A percentile compares a stretch with the other conserved stretches of the same genome.
Evolutionary conservation across 2,329 filamentous ascomycete genomes (phyloP).

Genomic region (Paradendryphiella salina): DNA sequence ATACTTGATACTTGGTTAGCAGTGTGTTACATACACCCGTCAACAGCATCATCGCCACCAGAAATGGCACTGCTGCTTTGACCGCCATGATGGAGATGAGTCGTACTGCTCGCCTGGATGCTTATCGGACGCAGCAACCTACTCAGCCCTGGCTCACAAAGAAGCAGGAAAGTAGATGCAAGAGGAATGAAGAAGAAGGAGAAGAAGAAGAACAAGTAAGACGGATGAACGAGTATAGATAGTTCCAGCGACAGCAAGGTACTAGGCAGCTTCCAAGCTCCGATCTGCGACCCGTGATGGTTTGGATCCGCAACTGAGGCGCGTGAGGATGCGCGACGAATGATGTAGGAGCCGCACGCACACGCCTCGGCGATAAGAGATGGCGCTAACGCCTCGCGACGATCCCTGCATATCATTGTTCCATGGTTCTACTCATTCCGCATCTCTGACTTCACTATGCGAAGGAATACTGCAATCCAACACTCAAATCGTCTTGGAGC

Average conservation of each 20-base stretch:
- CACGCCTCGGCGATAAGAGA: constrained; percentile 31
- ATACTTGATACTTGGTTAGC: constrained; percentile 91
- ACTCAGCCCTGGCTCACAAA: constrained; percentile 9
- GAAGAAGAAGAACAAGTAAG: neutral
- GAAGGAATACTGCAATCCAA: too few relatives aligned
- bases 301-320: constrained; percentile 24
- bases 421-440: neutral
- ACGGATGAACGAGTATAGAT: constrained; percentile 4
- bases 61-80: constrained; percentile 73
- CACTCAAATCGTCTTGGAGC: too few relatives aligned
- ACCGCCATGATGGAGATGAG: constrained; percentile 63
- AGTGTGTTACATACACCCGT: constrained; percentile 97
- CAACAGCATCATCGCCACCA: constrained; percentile 94
- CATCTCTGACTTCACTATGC: too few relatives aligned
- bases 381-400: constrained; percentile 9
- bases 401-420: neutral
- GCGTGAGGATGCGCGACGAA: constrained; percentile 38
- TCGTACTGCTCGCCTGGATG: constrained; percentile 1
- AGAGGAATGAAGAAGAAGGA: neutral
- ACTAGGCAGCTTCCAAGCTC: constrained; percentile 25
- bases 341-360: constrained; percentile 13
- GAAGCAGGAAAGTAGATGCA: constrained; percentile 9
- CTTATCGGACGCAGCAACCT: constrained; percentile 14
- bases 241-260: constrained; percentile 11
- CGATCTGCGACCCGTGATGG: constrained; percentile 31